Percentiles rank a stretch among this genome's conserved stretches.
These are phyloP conservation scores for Corchorus olitorius DNA, from an alignment of 345 rosid genomes.

Conservation along the genomic window DNA sequence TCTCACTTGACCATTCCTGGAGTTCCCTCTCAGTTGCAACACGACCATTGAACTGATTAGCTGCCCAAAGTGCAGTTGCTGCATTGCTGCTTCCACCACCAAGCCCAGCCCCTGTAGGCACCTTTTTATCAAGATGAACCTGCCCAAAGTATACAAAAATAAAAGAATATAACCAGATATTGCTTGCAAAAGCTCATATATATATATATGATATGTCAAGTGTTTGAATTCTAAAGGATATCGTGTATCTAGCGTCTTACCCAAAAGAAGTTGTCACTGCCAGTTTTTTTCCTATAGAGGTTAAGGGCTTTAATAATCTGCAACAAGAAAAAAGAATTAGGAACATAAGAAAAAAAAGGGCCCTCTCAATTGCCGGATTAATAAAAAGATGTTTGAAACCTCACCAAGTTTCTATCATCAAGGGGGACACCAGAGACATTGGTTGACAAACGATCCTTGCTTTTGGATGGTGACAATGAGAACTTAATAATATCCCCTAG, in stretches of 20 bases:
- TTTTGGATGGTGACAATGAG: constrained; percentile 82
- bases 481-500: constrained; percentile 88
- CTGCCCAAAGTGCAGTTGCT: constrained; percentile 99
- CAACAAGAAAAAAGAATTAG: constrained; percentile 19
- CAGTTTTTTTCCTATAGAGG: constrained; percentile 88
- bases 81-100: constrained; percentile 99
- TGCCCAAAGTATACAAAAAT: constrained; percentile 32
- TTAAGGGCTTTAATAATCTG: constrained; percentile 97
- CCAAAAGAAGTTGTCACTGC: constrained; percentile 77
- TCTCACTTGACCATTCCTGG: constrained; percentile 95
- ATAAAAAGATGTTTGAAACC: constrained; percentile 10
- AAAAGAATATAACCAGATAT: neutral
- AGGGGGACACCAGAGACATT: constrained; percentile 87
- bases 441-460: constrained; percentile 74
- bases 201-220: neutral
- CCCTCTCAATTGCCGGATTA: neutral
- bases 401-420: constrained; percentile 74
- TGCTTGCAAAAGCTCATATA: constrained; percentile 4
- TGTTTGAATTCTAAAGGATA: neutral
- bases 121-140: constrained; percentile 91
- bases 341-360: constrained; percentile 2
- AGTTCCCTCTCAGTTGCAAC: constrained; percentile 83
- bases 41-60: constrained; percentile 81
- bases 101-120: constrained; percentile 94
- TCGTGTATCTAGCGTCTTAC: constrained; percentile 36